Conservation (phyloP, 2,329 filamentous ascomycete genomes). For the Incumbomyces lentus region DNA sequence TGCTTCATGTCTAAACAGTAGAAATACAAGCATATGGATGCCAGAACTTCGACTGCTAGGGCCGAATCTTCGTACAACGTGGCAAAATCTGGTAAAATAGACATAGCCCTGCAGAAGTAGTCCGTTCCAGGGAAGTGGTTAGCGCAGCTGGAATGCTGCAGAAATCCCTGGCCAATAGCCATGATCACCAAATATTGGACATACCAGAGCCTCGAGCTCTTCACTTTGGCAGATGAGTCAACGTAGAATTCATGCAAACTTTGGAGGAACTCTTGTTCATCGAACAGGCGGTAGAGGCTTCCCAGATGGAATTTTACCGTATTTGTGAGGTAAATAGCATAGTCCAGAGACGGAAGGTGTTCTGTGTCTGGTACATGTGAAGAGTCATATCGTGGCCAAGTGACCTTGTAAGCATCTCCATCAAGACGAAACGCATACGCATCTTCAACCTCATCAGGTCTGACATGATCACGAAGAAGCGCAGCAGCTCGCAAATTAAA, state of each 20-base stretch:
- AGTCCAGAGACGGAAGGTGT: conserved; percentile 40
- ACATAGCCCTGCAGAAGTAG: conserved; percentile 37
- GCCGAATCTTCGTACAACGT: conserved; percentile 35
- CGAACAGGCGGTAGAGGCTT: conserved; percentile 45
- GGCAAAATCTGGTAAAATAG: conserved; percentile 34
- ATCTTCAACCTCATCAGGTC: no score
- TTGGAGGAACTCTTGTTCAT: conserved; percentile 42
- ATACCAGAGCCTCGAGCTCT: conserved; percentile 35
- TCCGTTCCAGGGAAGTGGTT: conserved; percentile 38
- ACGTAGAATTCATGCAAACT: conserved; percentile 34
- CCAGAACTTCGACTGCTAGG: conserved; percentile 40
- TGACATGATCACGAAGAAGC: no score
- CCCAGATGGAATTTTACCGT: conserved; percentile 47
- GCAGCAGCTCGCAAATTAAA: conserved; percentile 33
- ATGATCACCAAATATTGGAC: conserved; percentile 45
- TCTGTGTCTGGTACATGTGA: conserved; percentile 23
- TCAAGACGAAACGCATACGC: no score
- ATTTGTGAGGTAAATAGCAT: conserved; percentile 44
- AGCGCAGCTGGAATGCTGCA: conserved; percentile 29
- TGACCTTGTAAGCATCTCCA: conserved; percentile 27
- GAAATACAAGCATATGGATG: conserved; percentile 43
- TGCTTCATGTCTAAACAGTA: conserved; percentile 41
- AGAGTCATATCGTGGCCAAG: conserved; percentile 33
- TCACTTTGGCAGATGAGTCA: conserved; percentile 22
- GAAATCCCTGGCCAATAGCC: conserved; percentile 46